A percentile compares a stretch with the other conserved stretches of the same genome.
phyloP scores from a whole-genome alignment of 805 yeast species.

The Cyberlindnera euphorbiiphila region DNA sequence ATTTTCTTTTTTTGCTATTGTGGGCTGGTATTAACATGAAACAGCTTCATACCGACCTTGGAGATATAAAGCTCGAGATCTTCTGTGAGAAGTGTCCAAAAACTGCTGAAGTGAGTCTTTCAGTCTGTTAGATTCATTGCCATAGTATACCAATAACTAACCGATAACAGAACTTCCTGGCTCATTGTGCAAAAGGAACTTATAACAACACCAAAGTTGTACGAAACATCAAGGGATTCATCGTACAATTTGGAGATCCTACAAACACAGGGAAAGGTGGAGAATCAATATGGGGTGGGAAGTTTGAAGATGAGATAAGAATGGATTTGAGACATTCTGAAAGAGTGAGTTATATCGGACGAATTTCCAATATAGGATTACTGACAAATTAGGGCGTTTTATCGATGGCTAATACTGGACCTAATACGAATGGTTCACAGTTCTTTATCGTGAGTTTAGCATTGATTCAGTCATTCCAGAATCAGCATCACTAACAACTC shows the following conservation, averaged over 20 bases:
- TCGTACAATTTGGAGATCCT: conserved; percentile 89
- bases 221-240: conserved; percentile 64
- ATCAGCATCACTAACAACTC: conserved; percentile 3
- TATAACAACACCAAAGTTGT: conserved; percentile 57
- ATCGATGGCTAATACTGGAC: conserved; percentile 71
- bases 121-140: not conserved
- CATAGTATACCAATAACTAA: not conserved
- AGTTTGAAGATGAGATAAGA: conserved; percentile 77
- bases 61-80: conserved; percentile 37
- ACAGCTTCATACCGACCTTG: conserved; percentile 36
- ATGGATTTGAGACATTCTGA: conserved; percentile 55
- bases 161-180: conserved; percentile 36
- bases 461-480: not conserved
- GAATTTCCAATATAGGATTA: too few relatives aligned
- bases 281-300: conserved; percentile 75
- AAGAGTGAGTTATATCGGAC: conserved; percentile 73
- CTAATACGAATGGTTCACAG: conserved; percentile 63
- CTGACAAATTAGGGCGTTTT: conserved; percentile 42
- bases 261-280: conserved; percentile 75
- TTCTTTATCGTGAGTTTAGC: conserved; percentile 48
- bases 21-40: not conserved
- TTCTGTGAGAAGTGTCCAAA: conserved; percentile 37
- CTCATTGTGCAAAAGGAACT: conserved; percentile 42
- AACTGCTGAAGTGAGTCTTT: conserved; percentile 33
- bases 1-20: not conserved